These are phyloP conservation scores for Moesziomyces sp. DNA, from an alignment of 1,284 basidiomycete genomes.

Conservation along the genomic window DNA sequence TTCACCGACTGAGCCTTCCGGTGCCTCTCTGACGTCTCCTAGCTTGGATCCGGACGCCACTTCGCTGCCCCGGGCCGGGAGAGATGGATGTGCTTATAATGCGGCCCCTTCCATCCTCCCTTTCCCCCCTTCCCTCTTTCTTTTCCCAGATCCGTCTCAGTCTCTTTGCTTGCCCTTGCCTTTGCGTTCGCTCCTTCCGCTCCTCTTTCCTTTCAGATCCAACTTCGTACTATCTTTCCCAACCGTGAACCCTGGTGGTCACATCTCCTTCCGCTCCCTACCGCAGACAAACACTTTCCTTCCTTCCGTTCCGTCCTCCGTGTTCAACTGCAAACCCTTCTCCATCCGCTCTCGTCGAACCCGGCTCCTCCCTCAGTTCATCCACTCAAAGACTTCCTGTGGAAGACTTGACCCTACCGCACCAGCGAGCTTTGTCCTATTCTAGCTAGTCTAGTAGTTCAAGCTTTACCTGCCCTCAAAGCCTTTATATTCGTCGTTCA, in stretches of 20 bases:
- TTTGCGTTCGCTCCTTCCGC: constrained; percentile 36
- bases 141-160: constrained; percentile 28
- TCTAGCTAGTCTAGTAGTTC: constrained; percentile 41
- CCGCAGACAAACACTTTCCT: constrained; percentile 23
- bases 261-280: constrained; percentile 10
- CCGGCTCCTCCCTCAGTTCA: constrained; percentile 1
- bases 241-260: constrained; percentile 52
- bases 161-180: constrained; percentile 34
- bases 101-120: not conserved
- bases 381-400: constrained; percentile 22
- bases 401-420: constrained; percentile 20
- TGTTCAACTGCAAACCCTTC: not conserved
- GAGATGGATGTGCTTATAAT: constrained; percentile 24
- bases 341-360: not conserved
- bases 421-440: constrained; percentile 11
- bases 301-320: not conserved
- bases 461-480: constrained; percentile 2
- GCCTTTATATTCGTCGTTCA: constrained; percentile 2
- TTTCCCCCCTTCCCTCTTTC: constrained; percentile 11
- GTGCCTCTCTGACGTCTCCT: constrained; percentile 2
- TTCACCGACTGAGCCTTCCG: not conserved
- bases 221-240: constrained; percentile 24
- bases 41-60: not conserved
- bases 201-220: constrained; percentile 23
- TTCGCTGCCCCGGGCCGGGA: not conserved